phyloP scores from a whole-genome alignment of 176 grass and related monocot species.

The Zea luxurians region DNA sequence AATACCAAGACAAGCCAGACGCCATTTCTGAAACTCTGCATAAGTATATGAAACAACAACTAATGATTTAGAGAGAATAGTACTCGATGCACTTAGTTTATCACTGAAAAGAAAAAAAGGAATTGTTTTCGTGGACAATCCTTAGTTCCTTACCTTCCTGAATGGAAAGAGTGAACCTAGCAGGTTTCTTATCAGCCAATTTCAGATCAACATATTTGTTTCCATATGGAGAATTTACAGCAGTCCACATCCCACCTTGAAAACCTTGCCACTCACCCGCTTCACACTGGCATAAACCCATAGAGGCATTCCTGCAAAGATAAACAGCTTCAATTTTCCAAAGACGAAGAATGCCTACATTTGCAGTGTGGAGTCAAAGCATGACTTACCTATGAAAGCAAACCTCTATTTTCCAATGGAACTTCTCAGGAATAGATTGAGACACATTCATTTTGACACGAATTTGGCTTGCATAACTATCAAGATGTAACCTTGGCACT shows the following conservation, averaged over 20 bases:
- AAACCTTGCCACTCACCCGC: constrained; percentile 64
- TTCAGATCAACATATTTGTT: constrained; percentile 81
- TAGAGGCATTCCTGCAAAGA: constrained; percentile 67
- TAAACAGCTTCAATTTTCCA: constrained; percentile 32
- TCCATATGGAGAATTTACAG: constrained; percentile 66
- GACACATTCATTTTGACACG: constrained; percentile 66
- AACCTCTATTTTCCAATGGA: constrained; percentile 69
- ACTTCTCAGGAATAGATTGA: constrained; percentile 60
- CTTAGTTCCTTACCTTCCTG: constrained; percentile 78
- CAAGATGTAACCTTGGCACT: constrained; percentile 64
- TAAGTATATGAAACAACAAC: constrained; percentile 7
- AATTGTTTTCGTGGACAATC: constrained; percentile 4
- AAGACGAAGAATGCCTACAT: neutral
- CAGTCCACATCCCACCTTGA: constrained; percentile 68
- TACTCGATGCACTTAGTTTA: constrained; percentile 21
- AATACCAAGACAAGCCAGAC: constrained; percentile 74
- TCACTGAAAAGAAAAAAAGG: neutral
- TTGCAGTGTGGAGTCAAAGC: constrained; percentile 5
- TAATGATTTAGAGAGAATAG: constrained; percentile 20
- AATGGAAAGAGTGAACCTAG: constrained; percentile 70
- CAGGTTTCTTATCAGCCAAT: constrained; percentile 66
- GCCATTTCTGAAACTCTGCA: constrained; percentile 92
- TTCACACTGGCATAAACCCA: constrained; percentile 67
- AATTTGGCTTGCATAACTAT: constrained; percentile 60
- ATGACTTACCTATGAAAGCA: constrained; percentile 82